phyloP scores from a whole-genome alignment of 441 rosid species.

The Syzygium malaccense region DNA sequence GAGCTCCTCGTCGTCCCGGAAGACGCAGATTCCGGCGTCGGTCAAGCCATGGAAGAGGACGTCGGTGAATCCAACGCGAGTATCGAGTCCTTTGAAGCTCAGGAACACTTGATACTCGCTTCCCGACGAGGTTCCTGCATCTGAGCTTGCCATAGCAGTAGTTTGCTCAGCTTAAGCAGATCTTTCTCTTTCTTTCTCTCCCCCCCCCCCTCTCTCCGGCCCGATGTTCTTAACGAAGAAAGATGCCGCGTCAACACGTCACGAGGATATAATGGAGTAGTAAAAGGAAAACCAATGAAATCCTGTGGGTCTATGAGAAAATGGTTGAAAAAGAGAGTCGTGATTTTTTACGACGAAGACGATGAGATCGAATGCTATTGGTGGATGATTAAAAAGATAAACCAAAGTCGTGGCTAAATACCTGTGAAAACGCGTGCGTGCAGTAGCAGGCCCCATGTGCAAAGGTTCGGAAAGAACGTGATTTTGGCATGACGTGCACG shows the following conservation, averaged over 20 bases:
- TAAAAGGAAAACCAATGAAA: neutral
- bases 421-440: neutral
- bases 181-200: neutral
- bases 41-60: neutral
- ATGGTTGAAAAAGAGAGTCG: neutral
- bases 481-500: neutral
- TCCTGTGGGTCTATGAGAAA: neutral
- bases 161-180: neutral
- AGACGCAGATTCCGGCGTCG: neutral
- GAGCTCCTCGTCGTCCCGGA: neutral
- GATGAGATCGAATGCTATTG: neutral
- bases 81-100: neutral
- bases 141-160: neutral
- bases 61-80: neutral
- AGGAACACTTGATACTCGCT: neutral
- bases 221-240: neutral
- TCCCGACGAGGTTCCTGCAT: neutral
- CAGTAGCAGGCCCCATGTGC: neutral
- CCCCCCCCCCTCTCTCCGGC: neutral
- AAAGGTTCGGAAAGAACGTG: no score
- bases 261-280: neutral
- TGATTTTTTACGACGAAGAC: neutral
- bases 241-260: neutral
- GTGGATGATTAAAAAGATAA: neutral
- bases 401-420: rapidly evolving